Evolutionary conservation across 305 asterid genomes (phyloP).

Genomic region (Nicotiana rustica): DNA sequence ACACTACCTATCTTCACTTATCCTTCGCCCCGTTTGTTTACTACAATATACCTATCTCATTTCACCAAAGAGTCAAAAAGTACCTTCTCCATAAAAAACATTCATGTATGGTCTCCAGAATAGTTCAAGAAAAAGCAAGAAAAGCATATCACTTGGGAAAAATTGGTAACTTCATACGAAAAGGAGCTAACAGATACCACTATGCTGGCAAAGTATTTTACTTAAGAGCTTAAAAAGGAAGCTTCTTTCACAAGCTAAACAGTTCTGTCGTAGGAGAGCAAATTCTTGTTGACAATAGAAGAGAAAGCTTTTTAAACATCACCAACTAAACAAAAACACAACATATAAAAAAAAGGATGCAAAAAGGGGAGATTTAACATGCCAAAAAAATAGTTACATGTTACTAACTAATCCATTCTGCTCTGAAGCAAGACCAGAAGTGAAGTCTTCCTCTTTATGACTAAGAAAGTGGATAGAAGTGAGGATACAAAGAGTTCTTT

Average conservation of each 20-base stretch:
- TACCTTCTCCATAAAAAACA: constrained; percentile 2
- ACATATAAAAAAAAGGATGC: neutral
- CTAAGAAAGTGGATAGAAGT: constrained; percentile 2
- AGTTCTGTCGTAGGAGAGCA: neutral
- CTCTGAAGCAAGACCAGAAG: constrained; percentile 13
- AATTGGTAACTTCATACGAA: constrained; percentile 11
- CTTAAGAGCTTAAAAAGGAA: constrained; percentile 19
- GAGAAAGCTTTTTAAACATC: constrained; percentile 1
- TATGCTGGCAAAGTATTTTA: constrained; percentile 8
- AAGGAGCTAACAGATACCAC: constrained; percentile 19
- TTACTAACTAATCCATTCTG: constrained; percentile 25
- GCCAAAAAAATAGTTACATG: constrained; percentile 1
- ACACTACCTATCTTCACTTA: constrained; percentile 13
- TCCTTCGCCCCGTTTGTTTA: neutral
- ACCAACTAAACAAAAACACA: neutral
- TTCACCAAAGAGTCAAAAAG: neutral
- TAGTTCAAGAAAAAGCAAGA: constrained; percentile 10
- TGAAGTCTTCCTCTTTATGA: constrained; percentile 9
- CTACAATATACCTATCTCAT: neutral
- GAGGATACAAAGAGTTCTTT: neutral
- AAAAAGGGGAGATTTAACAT: constrained; percentile 8
- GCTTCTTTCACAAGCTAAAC: constrained; percentile 7
- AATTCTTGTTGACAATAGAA: neutral
- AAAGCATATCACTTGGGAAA: constrained; percentile 2
- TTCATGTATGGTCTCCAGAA: neutral